These are phyloP conservation scores for Claviceps digitariae DNA, from an alignment of 2,329 filamentous ascomycete species.

Conservation along the genomic window DNA sequence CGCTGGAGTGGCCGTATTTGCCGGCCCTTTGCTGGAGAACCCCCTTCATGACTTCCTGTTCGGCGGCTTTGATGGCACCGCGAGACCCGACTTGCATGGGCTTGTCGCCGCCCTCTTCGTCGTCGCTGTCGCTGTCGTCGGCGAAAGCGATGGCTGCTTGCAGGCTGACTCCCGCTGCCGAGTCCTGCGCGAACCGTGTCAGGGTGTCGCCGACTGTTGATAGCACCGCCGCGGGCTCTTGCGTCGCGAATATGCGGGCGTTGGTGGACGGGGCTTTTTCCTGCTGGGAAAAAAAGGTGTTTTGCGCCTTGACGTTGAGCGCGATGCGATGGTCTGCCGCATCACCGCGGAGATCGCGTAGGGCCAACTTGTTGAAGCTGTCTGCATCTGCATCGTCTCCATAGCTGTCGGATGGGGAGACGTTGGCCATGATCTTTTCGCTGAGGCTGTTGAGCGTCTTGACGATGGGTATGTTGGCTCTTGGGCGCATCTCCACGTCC, in stretches of 20 bases:
- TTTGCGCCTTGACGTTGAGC: conserved; percentile 80
- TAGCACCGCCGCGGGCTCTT: conserved; percentile 57
- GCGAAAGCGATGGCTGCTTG: conserved; percentile 53
- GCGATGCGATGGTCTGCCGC: conserved; percentile 63
- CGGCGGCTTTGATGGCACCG: conserved; percentile 48
- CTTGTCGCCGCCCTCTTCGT: conserved; percentile 40
- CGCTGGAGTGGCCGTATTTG: conserved; percentile 36
- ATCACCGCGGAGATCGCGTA: conserved; percentile 69
- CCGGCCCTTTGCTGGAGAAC: conserved; percentile 49
- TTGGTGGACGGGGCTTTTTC: conserved; percentile 33
- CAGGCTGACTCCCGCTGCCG: conserved; percentile 41
- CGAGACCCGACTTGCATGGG: conserved; percentile 54
- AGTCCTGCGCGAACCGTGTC: conserved; percentile 32
- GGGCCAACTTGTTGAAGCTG: conserved; percentile 58
- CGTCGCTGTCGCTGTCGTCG: conserved; percentile 56
- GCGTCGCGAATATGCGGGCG: conserved; percentile 46
- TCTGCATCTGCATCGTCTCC: conserved; percentile 54
- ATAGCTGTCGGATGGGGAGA: conserved; percentile 62
- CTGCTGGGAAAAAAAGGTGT: conserved; percentile 59
- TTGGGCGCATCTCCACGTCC: conserved; percentile 79
- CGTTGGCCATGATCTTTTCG: conserved; percentile 84
- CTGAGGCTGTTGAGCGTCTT: conserved; percentile 80
- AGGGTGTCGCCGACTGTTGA: conserved; percentile 51
- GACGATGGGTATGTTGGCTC: conserved; percentile 73
- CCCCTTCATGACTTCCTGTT: conserved; percentile 51